Conservation (phyloP, 129 eudicot species). For the Glebionis coronaria region DNA sequence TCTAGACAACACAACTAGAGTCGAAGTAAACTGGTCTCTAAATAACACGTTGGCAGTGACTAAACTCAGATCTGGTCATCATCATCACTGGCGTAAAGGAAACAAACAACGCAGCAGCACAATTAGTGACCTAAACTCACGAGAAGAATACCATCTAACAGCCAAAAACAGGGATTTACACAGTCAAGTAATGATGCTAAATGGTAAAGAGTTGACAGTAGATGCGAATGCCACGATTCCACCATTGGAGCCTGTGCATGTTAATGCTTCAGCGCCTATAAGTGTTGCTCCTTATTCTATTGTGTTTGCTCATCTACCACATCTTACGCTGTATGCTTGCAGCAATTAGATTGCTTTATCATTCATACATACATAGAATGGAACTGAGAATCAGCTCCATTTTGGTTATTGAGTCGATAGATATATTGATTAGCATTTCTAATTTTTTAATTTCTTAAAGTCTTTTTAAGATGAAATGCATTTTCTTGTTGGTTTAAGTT, state of each 20-base stretch:
- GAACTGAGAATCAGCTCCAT: slow-evolving; percentile 43
- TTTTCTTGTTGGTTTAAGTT: slow-evolving; percentile 7
- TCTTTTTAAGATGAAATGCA: slow-evolving; percentile 14
- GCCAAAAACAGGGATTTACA: slow-evolving; percentile 66
- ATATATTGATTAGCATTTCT: not conserved
- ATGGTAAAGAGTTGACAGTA: slow-evolving; percentile 49
- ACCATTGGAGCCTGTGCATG: slow-evolving; percentile 43
- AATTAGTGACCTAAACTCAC: slow-evolving; percentile 9
- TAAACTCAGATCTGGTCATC: slow-evolving; percentile 37
- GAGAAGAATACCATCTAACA: slow-evolving; percentile 86
- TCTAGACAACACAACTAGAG: slow-evolving; percentile 58
- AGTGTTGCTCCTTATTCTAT: slow-evolving; percentile 65
- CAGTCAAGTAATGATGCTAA: slow-evolving; percentile 77
- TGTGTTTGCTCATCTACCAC: slow-evolving; percentile 68
- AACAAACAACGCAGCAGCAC: slow-evolving; percentile 17
- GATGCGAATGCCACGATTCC: slow-evolving; percentile 59
- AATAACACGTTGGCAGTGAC: slow-evolving; percentile 27
- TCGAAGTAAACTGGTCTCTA: slow-evolving; percentile 37
- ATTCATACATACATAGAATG: slow-evolving; percentile 19
- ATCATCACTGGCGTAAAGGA: slow-evolving; percentile 30
- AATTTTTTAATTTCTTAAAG: not conserved
- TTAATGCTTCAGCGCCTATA: slow-evolving; percentile 55
- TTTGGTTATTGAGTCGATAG: slow-evolving; percentile 27
- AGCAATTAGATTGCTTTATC: slow-evolving; percentile 22
- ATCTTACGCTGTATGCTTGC: slow-evolving; percentile 63